Evolutionary conservation across 2,329 filamentous ascomycete species (phyloP).

Genomic region (Aspergillus fischeri): DNA sequence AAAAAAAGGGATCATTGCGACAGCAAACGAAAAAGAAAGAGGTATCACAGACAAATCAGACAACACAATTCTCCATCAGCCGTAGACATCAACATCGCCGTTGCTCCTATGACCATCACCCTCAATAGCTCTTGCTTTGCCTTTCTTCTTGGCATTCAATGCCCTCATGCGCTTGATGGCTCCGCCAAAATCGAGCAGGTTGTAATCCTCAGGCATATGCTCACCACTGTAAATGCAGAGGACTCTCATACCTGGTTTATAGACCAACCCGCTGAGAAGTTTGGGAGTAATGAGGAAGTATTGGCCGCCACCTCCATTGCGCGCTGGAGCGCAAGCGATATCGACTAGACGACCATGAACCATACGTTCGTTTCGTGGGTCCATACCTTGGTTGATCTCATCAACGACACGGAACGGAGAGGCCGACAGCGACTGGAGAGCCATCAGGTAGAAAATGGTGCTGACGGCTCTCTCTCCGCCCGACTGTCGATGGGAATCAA

Average conservation of each 20-base stretch:
- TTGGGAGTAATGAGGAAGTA: conserved; percentile 99
- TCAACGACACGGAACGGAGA: conserved; percentile 97
- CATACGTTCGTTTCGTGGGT: conserved; percentile 96
- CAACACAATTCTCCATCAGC: conserved; percentile 9
- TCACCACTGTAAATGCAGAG: conserved; percentile 92
- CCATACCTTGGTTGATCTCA: conserved; percentile 99
- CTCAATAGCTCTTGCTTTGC: conserved; percentile 13
- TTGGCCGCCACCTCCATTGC: conserved; percentile 53
- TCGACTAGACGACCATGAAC: conserved; percentile 98
- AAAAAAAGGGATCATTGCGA: neutral
- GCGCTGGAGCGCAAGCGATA: conserved; percentile 69
- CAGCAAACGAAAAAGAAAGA: neutral
- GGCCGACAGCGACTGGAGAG: conserved; percentile 85
- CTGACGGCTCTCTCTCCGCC: conserved; percentile 94
- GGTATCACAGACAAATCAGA: conserved; percentile 1
- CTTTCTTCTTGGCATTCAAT: conserved; percentile 16
- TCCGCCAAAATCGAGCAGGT: conserved; percentile 33
- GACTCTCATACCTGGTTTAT: conserved; percentile 86
- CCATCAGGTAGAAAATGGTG: conserved; percentile 99
- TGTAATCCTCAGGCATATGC: conserved; percentile 42
- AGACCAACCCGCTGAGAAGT: conserved; percentile 76
- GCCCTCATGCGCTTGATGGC: conserved; percentile 34
- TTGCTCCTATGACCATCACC: neutral
- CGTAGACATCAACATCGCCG: conserved; percentile 18
- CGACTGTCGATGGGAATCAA: conserved; percentile 90